Evolutionary conservation across 768 basidiomycete genomes (phyloP), one percentile per base, ranked within the genome.

Genomic region (Pisolithus sp.): DNA sequence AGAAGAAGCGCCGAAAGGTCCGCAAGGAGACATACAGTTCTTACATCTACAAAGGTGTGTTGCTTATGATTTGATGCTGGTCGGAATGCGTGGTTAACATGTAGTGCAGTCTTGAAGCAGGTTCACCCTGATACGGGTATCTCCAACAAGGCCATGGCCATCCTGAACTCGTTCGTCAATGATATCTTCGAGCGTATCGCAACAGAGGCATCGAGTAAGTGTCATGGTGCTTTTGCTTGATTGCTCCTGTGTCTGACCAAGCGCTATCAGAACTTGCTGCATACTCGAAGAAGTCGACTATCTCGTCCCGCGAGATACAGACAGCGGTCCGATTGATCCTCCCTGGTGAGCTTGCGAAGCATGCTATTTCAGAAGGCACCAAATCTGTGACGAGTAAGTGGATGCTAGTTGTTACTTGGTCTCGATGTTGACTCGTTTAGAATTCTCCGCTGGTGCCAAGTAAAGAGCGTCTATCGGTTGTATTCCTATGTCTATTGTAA

Each of bases 61-160:
- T 17, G 10, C 10, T 17, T 6, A 47, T 21, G 17, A 18, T 1
- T 2, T 13, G 30, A 31, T n/a, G 30, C 15, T 21, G 12, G 23
- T 21, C 21, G 9, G 38, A 40, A 43, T 38, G 41, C 34, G 21
- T 58, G 21, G 59, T 34, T 23, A 3, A 10, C 37, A 5, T 30
- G 4, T n/a, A 13, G 18, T 28, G 0, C 15, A 86, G 89, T 90
- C 62, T 76, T 92, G 66, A 90, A 89, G 76, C 89, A 92, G 73
- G 90, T 92, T 53, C 90, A 92, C 77, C 90, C 90, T 55, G 90
- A 91, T 70, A 91, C 89, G 55, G 90, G 89, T 83, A 90, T 92
- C 74, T 90, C 88, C 49, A 90, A 87, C 82, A 89, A 90, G 73
- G 83, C 83, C 10, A 86, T 88, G 85, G 82, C 85, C 48, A 88